Base-by-base conservation (phyloP, 1,284 basidiomycete genomes). In the Naganishia sp. region DNA sequence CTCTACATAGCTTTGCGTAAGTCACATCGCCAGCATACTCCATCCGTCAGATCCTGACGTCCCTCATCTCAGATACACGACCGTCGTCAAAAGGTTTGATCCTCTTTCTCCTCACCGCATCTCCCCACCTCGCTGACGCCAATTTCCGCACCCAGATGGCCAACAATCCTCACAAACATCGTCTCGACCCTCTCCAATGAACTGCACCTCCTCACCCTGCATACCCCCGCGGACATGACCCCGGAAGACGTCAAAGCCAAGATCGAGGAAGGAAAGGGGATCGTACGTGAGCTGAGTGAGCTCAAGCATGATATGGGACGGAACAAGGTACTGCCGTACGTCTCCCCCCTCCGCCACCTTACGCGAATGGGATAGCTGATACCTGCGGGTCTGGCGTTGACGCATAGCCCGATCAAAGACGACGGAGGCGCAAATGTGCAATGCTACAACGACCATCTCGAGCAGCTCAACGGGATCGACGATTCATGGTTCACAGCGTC, bases 301-400 rank as follows among this genome's bases (percentile, higher is more conserved):
- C 81, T 98, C 69, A 96, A 94, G 80, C 90, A 95, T 80, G 87
- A 90, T 74, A 94, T 97, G 88, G 88, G 86, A 0, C 84, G 90
- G 68, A 89, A 97, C 79, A 85, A 85, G 55, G 78, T 83, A 3
- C 80, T 99, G 51, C 83, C 87, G 88, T 92, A 73, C 72, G 88
- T 82, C 11, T 3, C 51, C 28, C 15, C 32, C 31, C 25, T 42
- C 47, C 41, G 2, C 46, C 54, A 25, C 17, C 31, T 62, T 31
- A 5, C 28, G 28, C 28, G 28, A 35, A 41, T 31, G 9, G 58
- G n/a, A 32, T 25, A 64, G 64, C 25, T 42, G 45, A 63, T 3
- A 43, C 42, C 42, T 6, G 42, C 42, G 42, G 42, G 42, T 43
- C 42, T n/a, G 28, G 5, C 28, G 28, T 28, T 28, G 28, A 28